Evolutionary conservation across 139 green algal genomes (phyloP).

Genomic region (Micractinium sp.): DNA sequence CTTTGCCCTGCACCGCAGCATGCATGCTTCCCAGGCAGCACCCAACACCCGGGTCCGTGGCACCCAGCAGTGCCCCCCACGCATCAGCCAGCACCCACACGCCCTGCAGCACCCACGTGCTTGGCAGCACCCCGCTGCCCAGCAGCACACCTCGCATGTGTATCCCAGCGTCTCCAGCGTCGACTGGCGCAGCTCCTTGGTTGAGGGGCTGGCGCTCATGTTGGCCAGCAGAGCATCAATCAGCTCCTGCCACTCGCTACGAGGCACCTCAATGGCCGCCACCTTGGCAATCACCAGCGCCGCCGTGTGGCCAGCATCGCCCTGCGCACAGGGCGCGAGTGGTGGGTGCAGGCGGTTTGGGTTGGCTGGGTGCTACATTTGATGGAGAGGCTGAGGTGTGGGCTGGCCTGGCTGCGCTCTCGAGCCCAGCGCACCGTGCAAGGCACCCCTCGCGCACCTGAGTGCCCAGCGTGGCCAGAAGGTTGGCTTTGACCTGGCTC

Average conservation of each 20-base stretch:
- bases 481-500: slow-evolving; percentile 76
- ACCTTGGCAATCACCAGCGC: slow-evolving; percentile 95
- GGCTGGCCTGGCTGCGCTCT: too few species aligned
- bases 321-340: not conserved
- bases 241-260: slow-evolving; percentile 86
- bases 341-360: not conserved
- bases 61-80: not conserved
- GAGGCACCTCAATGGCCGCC: slow-evolving; percentile 91
- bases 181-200: slow-evolving; percentile 72
- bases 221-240: slow-evolving; percentile 74
- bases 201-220: slow-evolving; percentile 42
- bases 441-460: slow-evolving; percentile 41
- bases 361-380: too few species aligned
- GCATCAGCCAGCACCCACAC: not conserved
- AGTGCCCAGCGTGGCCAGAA: slow-evolving; percentile 81
- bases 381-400: too few species aligned
- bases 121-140: not conserved
- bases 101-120: too few species aligned
- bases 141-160: slow-evolving; percentile 79
- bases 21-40: not conserved
- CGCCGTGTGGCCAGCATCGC: slow-evolving; percentile 70
- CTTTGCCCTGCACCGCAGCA: not conserved
- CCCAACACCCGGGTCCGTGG: not conserved
- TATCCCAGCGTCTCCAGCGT: slow-evolving; percentile 95
- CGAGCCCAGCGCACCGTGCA: too few species aligned